Conservation (phyloP, 768 basidiomycete genomes). For the Russula vinacea region DNA sequence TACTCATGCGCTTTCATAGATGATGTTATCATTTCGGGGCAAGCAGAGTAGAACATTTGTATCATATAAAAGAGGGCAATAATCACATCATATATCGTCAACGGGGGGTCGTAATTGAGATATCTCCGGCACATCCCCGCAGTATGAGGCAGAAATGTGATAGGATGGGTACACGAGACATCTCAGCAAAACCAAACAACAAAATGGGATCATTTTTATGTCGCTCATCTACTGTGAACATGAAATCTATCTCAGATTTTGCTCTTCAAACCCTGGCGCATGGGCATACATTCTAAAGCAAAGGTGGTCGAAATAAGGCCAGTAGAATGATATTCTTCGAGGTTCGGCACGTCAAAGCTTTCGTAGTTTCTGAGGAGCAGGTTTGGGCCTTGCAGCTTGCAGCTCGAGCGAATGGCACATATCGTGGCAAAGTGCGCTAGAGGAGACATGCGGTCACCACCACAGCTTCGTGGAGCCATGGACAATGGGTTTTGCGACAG, state of each 20-base stretch:
- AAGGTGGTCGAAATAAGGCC: no score
- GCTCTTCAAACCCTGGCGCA: background rate
- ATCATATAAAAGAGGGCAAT: constrained; percentile 22
- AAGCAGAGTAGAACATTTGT: constrained; percentile 50
- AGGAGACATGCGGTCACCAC: background rate
- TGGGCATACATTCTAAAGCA: background rate
- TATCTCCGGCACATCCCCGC: background rate
- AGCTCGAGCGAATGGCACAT: background rate
- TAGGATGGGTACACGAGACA: no score
- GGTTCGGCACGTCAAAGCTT: background rate
- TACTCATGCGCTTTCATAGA: constrained; percentile 43
- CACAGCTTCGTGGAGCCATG: background rate
- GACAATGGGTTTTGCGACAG: background rate
- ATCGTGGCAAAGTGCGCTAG: background rate
- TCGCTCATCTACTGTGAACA: no score
- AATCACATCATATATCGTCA: constrained; percentile 25
- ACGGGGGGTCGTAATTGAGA: background rate
- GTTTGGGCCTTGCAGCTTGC: background rate
- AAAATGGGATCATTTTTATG: no score
- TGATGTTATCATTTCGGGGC: constrained; percentile 73
- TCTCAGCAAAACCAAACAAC: no score
- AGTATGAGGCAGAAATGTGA: background rate
- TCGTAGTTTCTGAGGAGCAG: background rate
- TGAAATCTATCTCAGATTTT: background rate
- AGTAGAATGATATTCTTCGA: background rate